A percentile compares a stretch with the other conserved stretches of the same genome.
Evolutionary conservation across 2,329 filamentous ascomycete species (phyloP).

Genomic region (Cladosporium sp.): DNA sequence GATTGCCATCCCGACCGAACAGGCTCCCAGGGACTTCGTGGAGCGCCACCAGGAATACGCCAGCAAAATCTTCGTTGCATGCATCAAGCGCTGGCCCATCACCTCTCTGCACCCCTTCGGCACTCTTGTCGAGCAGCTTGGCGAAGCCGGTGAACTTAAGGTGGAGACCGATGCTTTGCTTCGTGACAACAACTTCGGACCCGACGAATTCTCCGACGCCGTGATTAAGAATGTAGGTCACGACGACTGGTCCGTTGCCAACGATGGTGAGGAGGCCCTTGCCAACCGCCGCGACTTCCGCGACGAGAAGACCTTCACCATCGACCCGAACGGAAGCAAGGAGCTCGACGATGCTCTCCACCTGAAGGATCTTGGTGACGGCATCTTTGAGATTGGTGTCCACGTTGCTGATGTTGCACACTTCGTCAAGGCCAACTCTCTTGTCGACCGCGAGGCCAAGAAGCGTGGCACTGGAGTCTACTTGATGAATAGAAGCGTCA

Average conservation of each 20-base stretch:
- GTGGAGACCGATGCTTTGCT: conserved; percentile 97
- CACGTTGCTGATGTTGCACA: conserved; percentile 95
- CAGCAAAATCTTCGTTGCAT: conserved; percentile 96
- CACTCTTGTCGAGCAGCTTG: conserved; percentile 93
- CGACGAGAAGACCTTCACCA: conserved; percentile 82
- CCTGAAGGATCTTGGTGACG: conserved; percentile 78
- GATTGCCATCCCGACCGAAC: conserved; percentile 97
- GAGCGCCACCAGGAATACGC: conserved; percentile 98
- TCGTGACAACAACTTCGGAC: conserved; percentile 97
- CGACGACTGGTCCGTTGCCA: conserved; percentile 84
- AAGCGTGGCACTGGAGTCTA: conserved; percentile 97
- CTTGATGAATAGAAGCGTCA: conserved; percentile 85
- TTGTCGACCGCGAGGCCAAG: conserved; percentile 95
- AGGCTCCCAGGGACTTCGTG: conserved; percentile 95
- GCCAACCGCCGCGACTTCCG: conserved; percentile 85
- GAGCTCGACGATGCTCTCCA: conserved; percentile 93
- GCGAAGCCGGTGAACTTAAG: conserved; percentile 94
- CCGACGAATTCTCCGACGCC: conserved; percentile 96
- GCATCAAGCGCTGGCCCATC: conserved; percentile 99
- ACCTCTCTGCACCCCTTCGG: conserved; percentile 99
- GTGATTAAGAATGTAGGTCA: conserved; percentile 90
- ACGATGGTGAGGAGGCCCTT: conserved; percentile 75
- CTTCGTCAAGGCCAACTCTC: conserved; percentile 93
- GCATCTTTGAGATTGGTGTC: conserved; percentile 88
- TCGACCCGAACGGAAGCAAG: conserved; percentile 83